Evolutionary conservation across 2,329 filamentous ascomycete genomes (phyloP).

Genomic region (Lachnellula arida): DNA sequence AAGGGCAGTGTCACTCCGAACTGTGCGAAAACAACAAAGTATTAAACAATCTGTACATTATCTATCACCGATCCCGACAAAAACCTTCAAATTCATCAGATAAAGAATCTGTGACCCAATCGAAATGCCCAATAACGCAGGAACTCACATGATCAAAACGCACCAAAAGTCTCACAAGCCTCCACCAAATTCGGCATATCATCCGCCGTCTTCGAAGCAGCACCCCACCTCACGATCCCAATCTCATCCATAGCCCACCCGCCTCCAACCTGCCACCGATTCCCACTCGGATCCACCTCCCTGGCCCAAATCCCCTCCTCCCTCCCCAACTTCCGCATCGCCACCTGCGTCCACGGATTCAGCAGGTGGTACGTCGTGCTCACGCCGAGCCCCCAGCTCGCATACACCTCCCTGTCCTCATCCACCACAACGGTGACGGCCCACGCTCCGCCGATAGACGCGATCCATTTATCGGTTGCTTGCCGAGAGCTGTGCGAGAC

Average conservation of each 20-base stretch:
- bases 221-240: slow-evolving; percentile 47
- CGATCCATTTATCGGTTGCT: slow-evolving; percentile 44
- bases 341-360: slow-evolving; percentile 52
- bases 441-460: slow-evolving; percentile 30
- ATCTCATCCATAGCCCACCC: slow-evolving; percentile 39
- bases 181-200: slow-evolving; percentile 51
- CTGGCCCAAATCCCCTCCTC: slow-evolving; percentile 61
- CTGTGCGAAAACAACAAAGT: no score
- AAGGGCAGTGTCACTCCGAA: no score
- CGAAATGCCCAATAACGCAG: neutral
- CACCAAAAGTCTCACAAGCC: slow-evolving; percentile 35
- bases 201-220: slow-evolving; percentile 45
- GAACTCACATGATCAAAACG: neutral
- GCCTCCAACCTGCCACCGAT: slow-evolving; percentile 64
- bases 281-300: slow-evolving; percentile 59
- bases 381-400: slow-evolving; percentile 61
- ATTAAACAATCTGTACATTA: no score
- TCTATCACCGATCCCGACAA: no score
- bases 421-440: slow-evolving; percentile 58
- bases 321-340: slow-evolving; percentile 52
- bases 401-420: slow-evolving; percentile 55
- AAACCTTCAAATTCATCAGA: no score
- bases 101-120: no score
- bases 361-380: slow-evolving; percentile 60
- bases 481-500: slow-evolving; percentile 59